These are phyloP conservation scores for Kwoniella newhampshirensis DNA, from an alignment of 768 basidiomycete species.

Conservation along the genomic window DNA sequence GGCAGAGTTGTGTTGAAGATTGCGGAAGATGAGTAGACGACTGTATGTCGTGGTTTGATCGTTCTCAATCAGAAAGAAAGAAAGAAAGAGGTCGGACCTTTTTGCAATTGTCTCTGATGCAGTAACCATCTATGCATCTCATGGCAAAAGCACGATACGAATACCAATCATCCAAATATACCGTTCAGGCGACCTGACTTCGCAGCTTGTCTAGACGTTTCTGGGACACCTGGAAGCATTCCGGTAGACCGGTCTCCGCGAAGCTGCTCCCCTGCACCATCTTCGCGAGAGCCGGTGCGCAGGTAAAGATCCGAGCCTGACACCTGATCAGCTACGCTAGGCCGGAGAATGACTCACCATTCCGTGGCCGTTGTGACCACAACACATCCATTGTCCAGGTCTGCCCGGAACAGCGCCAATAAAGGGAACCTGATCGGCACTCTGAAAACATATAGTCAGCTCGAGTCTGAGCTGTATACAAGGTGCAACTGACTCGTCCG, in stretches of 20 bases:
- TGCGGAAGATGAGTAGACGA: too few species aligned
- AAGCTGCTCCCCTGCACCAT: conserved; percentile 29
- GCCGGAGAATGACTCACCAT: conserved; percentile 10
- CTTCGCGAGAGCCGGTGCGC: conserved; percentile 37
- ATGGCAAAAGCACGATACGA: too few species aligned
- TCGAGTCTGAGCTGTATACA: background rate
- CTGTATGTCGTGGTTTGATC: too few species aligned
- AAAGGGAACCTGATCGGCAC: conserved; percentile 38
- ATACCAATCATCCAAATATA: too few species aligned
- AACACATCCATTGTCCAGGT: conserved; percentile 38
- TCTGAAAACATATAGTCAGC: conserved; percentile 15
- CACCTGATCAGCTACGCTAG: background rate
- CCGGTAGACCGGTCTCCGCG: conserved; percentile 31
- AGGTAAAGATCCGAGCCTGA: conserved; percentile 42
- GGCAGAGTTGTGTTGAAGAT: too few species aligned
- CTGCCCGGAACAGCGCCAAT: conserved; percentile 41
- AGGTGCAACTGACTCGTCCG: conserved; percentile 33
- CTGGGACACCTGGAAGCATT: conserved; percentile 30
- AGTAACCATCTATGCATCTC: too few species aligned
- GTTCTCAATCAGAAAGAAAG: too few species aligned
- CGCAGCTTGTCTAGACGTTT: conserved; percentile 20
- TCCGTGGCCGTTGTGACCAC: conserved; percentile 37
- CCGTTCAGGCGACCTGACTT: too few species aligned
- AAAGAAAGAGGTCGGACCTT: too few species aligned
- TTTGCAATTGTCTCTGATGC: too few species aligned